These are phyloP conservation scores for Kodamaea nitidulidarum DNA, from an alignment of 805 yeast species.

Conservation along the genomic window DNA sequence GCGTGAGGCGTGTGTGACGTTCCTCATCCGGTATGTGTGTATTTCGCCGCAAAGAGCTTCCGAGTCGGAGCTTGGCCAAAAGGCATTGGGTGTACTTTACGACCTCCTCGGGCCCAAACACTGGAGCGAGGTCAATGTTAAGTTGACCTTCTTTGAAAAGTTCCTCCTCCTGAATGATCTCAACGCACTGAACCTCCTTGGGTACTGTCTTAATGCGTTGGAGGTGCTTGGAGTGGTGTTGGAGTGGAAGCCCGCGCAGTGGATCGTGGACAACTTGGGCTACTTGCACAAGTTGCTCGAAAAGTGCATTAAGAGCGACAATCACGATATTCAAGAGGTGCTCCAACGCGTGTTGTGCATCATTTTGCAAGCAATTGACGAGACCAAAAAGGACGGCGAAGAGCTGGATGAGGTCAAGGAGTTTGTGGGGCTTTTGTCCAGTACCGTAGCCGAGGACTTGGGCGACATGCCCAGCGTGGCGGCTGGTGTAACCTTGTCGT, in stretches of 20 bases:
- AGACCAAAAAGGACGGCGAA: constrained; percentile 37
- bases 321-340: constrained; percentile 83
- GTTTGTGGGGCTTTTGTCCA: constrained; percentile 57
- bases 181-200: constrained; percentile 61
- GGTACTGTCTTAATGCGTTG: constrained; percentile 83
- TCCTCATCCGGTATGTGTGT: constrained; percentile 82
- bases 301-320: constrained; percentile 75
- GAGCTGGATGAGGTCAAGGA: constrained; percentile 55
- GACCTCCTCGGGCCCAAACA: constrained; percentile 64
- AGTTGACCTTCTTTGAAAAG: constrained; percentile 82
- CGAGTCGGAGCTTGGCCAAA: constrained; percentile 75
- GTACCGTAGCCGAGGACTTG: constrained; percentile 77
- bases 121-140: constrained; percentile 90
- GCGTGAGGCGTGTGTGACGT: constrained; percentile 86
- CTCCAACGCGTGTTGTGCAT: constrained; percentile 70
- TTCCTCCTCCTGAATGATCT: constrained; percentile 77
- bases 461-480: constrained; percentile 71
- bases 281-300: constrained; percentile 72
- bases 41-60: constrained; percentile 80
- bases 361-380: constrained; percentile 62
- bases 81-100: constrained; percentile 75
- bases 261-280: constrained; percentile 72
- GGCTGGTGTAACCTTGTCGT: constrained; percentile 79
- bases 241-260: constrained; percentile 67
- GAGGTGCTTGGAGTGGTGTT: constrained; percentile 83